A percentile compares a stretch with the other conserved stretches of the same genome.
These are phyloP conservation scores for Fusarium pseudoanthophilum DNA, from an alignment of 2,329 filamentous ascomycete genomes.

Conservation along the genomic window DNA sequence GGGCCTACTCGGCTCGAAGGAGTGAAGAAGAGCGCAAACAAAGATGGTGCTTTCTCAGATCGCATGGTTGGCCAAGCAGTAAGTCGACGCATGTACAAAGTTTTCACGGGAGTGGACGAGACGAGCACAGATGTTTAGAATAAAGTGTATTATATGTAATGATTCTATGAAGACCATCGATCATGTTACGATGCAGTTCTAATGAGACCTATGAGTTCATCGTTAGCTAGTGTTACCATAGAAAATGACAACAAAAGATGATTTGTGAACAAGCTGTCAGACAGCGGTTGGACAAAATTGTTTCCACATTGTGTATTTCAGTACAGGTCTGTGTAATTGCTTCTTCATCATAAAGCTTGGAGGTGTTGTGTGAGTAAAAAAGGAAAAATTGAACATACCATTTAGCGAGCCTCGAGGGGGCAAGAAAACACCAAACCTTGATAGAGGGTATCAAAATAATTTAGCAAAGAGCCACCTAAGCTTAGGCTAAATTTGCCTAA, in stretches of 20 bases:
- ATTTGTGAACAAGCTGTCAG: slow-evolving; percentile 61
- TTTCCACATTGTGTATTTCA: slow-evolving; percentile 75
- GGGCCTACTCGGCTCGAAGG: slow-evolving; percentile 72
- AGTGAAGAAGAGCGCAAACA: slow-evolving; percentile 67
- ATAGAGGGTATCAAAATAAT: too few relatives aligned
- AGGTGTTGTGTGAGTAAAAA: slow-evolving; percentile 1
- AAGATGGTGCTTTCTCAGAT: slow-evolving; percentile 66
- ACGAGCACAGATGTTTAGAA: slow-evolving; percentile 62
- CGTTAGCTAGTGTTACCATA: slow-evolving; percentile 38
- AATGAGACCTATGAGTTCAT: slow-evolving; percentile 27
- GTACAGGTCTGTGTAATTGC: slow-evolving; percentile 86
- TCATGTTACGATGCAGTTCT: slow-evolving; percentile 4
- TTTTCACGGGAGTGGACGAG: slow-evolving; percentile 68
- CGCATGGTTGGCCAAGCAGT: slow-evolving; percentile 66
- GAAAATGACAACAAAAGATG: slow-evolving; percentile 40
- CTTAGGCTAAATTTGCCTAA: too few relatives aligned
- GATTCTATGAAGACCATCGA: slow-evolving; percentile 6
- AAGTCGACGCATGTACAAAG: slow-evolving; percentile 67
- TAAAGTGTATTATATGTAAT: slow-evolving; percentile 12
- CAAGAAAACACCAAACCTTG: too few relatives aligned
- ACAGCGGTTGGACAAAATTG: slow-evolving; percentile 84
- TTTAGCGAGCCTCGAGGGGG: slow-evolving; percentile 13
- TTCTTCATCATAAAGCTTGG: slow-evolving; percentile 72
- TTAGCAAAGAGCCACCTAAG: too few relatives aligned
- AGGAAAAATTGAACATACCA: slow-evolving; percentile 53